phyloP scores from a whole-genome alignment of 208 protist genomes.

The Acanthamoeba lenticulata region DNA sequence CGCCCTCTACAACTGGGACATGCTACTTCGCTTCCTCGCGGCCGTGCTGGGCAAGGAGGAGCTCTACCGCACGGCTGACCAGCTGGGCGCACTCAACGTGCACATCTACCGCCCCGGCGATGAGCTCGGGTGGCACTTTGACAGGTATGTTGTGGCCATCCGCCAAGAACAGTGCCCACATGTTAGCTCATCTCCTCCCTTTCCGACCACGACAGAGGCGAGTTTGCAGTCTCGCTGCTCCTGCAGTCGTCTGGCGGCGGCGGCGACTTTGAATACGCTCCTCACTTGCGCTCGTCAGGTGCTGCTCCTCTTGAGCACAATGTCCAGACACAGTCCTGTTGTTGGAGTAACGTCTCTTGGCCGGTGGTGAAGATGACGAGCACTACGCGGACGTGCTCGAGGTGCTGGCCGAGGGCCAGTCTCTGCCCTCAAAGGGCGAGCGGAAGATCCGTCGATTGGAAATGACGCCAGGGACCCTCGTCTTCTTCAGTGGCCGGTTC shows the following conservation, averaged over 20 bases:
- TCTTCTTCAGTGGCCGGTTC: slow-evolving; percentile 49
- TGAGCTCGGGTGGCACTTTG: slow-evolving; percentile 55
- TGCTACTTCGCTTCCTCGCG: neutral
- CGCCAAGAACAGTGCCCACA: no score
- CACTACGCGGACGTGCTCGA: neutral
- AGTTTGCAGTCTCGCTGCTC: slow-evolving; percentile 48
- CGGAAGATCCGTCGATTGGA: neutral
- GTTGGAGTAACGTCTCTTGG: no score
- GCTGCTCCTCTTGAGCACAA: neutral
- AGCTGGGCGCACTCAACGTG: slow-evolving; percentile 26
- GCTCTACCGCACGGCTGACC: slow-evolving; percentile 36
- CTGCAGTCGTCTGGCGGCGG: slow-evolving; percentile 43
- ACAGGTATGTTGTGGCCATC: no score
- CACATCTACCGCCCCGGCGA: slow-evolving; percentile 19
- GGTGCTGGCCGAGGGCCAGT: neutral
- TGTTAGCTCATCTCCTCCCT: no score
- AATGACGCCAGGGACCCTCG: neutral
- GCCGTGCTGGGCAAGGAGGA: slow-evolving; percentile 31
- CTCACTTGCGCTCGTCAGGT: neutral
- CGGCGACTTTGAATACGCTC: slow-evolving; percentile 52
- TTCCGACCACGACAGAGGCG: no score
- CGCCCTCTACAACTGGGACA: neutral
- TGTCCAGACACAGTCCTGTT: no score
- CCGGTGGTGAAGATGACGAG: neutral
- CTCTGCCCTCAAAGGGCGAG: no score